Evolutionary conservation across 495 filamentous ascomycete genomes (phyloP).

Genomic region (Chaetomium tenue): DNA sequence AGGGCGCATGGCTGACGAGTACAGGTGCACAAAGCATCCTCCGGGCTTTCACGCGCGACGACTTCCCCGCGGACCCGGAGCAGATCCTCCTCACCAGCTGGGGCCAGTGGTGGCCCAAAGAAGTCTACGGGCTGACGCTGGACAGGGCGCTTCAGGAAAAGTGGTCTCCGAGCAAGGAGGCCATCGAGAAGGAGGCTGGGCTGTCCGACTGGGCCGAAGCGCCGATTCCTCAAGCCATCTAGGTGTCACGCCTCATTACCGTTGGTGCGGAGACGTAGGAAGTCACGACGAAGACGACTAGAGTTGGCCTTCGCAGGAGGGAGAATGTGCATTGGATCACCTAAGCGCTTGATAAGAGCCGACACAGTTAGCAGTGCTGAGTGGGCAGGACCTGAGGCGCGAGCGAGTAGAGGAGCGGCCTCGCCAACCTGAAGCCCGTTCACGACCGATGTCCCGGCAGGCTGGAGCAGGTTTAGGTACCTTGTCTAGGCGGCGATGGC

Average conservation of each 20-base stretch:
- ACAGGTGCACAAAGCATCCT: slow-evolving; percentile 43
- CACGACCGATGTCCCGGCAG: not conserved
- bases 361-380: no score
- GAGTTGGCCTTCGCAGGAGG: no score
- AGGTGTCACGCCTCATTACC: no score
- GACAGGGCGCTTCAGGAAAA: slow-evolving; percentile 46
- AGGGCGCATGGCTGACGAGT: not conserved
- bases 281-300: no score
- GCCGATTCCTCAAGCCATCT: no score
- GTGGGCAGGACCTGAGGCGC: no score
- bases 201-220: not conserved
- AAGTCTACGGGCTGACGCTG: slow-evolving; percentile 37
- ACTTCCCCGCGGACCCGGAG: slow-evolving; percentile 47
- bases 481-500: no score
- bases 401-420: no score
- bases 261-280: no score
- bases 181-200: slow-evolving; percentile 44
- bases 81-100: slow-evolving; percentile 49
- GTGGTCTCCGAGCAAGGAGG: slow-evolving; percentile 45
- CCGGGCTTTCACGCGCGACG: slow-evolving; percentile 42
- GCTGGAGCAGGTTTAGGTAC: no score
- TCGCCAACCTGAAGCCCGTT: not conserved
- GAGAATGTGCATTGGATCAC: no score
- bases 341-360: no score
- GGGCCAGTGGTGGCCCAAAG: slow-evolving; percentile 51